A percentile compares a stretch with the other conserved stretches of the same genome.
These are phyloP conservation scores for Gyromitra esculenta DNA, from an alignment of 2,329 filamentous ascomycete genomes.

Conservation along the genomic window DNA sequence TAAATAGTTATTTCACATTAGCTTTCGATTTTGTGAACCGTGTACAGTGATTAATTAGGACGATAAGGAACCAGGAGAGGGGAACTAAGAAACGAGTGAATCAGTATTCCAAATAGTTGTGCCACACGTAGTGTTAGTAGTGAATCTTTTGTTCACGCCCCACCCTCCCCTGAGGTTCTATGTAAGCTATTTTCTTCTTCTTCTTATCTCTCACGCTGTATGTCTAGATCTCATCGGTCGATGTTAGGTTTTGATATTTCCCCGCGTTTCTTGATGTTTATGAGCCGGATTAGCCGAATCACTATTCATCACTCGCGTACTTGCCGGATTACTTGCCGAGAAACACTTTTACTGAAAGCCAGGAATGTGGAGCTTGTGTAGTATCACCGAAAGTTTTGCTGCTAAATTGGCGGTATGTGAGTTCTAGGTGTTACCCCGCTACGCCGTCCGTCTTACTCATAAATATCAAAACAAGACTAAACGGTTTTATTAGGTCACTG, in stretches of 20 bases:
- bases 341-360: not conserved
- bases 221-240: slow-evolving; percentile 6
- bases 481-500: not conserved
- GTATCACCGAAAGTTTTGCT: not conserved
- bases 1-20: not conserved
- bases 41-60: not conserved
- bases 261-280: not conserved
- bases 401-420: too few species aligned
- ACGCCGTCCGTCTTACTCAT: not conserved
- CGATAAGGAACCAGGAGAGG: not conserved
- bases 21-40: not conserved
- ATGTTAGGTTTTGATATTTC: slow-evolving; percentile 11
- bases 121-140: not conserved
- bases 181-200: not conserved
- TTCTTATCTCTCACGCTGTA: not conserved
- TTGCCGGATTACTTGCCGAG: slow-evolving; percentile 5
- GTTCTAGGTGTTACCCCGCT: not conserved
- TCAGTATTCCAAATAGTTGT: not conserved
- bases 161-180: not conserved
- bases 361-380: not conserved
- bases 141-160: not conserved
- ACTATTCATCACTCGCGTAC: slow-evolving; percentile 1
- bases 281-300: slow-evolving; percentile 28
- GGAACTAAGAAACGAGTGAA: not conserved
- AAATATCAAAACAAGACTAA: not conserved